Evolutionary conservation across 2,329 filamentous ascomycete genomes (phyloP).

Genomic region (Penicillium sp.): DNA sequence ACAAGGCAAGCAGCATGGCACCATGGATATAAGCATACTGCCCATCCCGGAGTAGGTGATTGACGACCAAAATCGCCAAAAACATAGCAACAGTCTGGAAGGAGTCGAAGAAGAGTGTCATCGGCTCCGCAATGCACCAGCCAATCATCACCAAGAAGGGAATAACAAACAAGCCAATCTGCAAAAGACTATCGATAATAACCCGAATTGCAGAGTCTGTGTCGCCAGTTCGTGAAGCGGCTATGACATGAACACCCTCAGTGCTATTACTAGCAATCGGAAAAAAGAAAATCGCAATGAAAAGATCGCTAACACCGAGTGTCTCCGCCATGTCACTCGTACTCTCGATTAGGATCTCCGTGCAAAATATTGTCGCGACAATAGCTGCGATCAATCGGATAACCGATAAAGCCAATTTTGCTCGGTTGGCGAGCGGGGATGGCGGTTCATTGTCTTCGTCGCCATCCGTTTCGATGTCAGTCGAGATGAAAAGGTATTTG

Average conservation of each 20-base stretch:
- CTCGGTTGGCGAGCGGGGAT: background rate
- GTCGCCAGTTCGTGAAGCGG: slow-evolving; percentile 66
- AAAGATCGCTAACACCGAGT: slow-evolving; percentile 64
- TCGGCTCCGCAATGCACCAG: slow-evolving; percentile 64
- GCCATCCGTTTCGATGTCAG: slow-evolving; percentile 11
- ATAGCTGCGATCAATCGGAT: slow-evolving; percentile 39
- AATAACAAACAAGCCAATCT: slow-evolving; percentile 70
- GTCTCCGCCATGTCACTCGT: slow-evolving; percentile 63
- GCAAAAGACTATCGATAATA: slow-evolving; percentile 69
- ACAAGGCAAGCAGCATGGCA: slow-evolving; percentile 57
- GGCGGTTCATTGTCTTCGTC: background rate
- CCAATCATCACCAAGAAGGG: slow-evolving; percentile 68
- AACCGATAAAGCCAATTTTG: background rate
- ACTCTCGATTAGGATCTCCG: slow-evolving; percentile 66
- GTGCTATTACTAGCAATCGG: slow-evolving; percentile 71
- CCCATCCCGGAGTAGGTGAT: slow-evolving; percentile 65
- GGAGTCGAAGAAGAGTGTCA: slow-evolving; percentile 70
- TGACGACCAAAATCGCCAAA: slow-evolving; percentile 65
- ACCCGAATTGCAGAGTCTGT: slow-evolving; percentile 61
- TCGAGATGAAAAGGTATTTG: slow-evolving; percentile 59
- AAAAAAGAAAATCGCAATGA: slow-evolving; percentile 68
- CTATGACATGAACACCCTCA: slow-evolving; percentile 69
- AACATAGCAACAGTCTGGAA: slow-evolving; percentile 69
- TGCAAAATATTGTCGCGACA: slow-evolving; percentile 62
- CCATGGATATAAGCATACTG: slow-evolving; percentile 74